Evolutionary conservation across 495 filamentous ascomycete genomes (phyloP).

Genomic region (Penicillium nucicola): DNA sequence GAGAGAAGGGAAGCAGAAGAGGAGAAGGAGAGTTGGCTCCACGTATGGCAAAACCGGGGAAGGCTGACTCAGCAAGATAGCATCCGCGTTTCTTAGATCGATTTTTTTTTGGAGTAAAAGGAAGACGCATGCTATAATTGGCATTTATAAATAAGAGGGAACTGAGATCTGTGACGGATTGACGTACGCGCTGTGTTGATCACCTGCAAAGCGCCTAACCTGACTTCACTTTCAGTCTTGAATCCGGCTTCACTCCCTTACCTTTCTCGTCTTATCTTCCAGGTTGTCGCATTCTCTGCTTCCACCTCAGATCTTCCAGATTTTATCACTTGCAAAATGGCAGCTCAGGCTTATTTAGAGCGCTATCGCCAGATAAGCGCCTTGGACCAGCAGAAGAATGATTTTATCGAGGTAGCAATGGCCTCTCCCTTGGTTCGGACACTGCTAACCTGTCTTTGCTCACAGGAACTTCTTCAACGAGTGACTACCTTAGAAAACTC

Average conservation of each 20-base stretch:
- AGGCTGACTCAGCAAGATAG: constrained; percentile 3
- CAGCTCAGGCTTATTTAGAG: constrained; percentile 35
- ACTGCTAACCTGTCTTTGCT: constrained; percentile 14
- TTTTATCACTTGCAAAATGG: constrained; percentile 20
- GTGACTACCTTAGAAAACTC: constrained; percentile 44
- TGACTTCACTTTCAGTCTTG: constrained; percentile 1
- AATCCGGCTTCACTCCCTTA: constrained; percentile 7
- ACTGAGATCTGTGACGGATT: neutral
- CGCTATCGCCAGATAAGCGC: constrained; percentile 47
- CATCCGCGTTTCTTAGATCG: constrained; percentile 7
- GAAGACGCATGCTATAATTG: neutral
- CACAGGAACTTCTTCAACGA: constrained; percentile 48
- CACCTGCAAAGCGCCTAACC: constrained; percentile 5
- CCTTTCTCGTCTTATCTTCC: constrained; percentile 8
- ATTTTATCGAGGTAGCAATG: constrained; percentile 47
- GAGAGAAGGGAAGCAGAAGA: constrained; percentile 9
- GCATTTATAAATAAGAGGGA: constrained; percentile 1
- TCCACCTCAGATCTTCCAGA: neutral
- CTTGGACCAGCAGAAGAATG: constrained; percentile 50
- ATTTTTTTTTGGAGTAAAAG: constrained; percentile 7
- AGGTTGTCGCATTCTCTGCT: constrained; percentile 9
- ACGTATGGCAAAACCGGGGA: constrained; percentile 17
- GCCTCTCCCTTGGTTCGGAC: constrained; percentile 3
- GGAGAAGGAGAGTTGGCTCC: constrained; percentile 13
- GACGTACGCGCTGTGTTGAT: constrained; percentile 4